Base-by-base conservation (phyloP, 2,329 filamentous ascomycete species). In the Immersiporthe knoxdaviesiana region DNA sequence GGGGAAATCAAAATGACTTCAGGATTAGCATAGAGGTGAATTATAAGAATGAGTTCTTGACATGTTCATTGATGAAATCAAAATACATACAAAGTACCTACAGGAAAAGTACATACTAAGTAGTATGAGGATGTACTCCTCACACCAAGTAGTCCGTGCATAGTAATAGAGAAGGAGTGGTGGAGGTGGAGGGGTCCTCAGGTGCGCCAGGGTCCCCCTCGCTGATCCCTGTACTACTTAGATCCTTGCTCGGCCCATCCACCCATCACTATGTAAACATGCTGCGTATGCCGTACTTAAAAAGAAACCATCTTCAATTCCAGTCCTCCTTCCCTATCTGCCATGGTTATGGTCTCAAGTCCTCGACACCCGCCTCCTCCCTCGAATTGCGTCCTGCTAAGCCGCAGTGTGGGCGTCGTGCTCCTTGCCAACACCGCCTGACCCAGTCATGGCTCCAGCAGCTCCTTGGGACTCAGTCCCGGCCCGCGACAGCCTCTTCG, bases 401-500 rank as follows among this genome's bases (percentile, higher is more conserved):
- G 52, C 14, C 52, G 27, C 27, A 56, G 52, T 24, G 27, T 56
- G 14, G 30, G 41, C 35, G 8, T 27, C 37, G 37, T 41, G 37
- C 12, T 30, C 24, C 24, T 16, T 18, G 30, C 56, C 30, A 10
- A 21, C 32, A 59, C 32, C 59, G 30, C 54, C 24, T 60, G 21
- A 47, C 39, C 35, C 37, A 47, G 68, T 8, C 37, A 77, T 76
- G 77, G 73, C 73, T 24, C 68, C 72, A 35, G 75, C 78, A 3
- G 44, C 44, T 47, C 79, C 80, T 11, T 81, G 80, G 80, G 77
- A 79, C n/a, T 69, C 66, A 10, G 73, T 74, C 18, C 73, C 78
- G 2, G 69, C 72, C 37, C 73, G 81, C 41, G 81, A 86, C 70
- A 85, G 87, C 75, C 79, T 85, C 61, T 88, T 88, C 76, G 88